Evolutionary conservation across 352 stramenopile species (phyloP).

Genomic region (Pseudoperonospora humuli): DNA sequence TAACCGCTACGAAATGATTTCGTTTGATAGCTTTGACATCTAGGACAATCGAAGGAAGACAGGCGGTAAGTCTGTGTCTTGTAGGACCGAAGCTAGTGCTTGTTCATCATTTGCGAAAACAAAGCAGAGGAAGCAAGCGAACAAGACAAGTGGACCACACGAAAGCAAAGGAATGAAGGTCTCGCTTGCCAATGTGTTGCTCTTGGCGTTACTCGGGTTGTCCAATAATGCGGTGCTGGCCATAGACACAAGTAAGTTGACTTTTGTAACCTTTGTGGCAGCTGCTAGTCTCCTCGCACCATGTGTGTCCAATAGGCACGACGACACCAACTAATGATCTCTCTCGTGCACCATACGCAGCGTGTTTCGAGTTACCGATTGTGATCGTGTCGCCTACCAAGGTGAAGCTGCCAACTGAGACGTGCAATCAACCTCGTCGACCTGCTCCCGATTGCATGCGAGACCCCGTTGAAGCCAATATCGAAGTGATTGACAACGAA

Average conservation of each 20-base stretch:
- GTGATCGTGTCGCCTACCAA: slow-evolving; percentile 38
- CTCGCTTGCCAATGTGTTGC: slow-evolving; percentile 2
- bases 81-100: no score
- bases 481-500: slow-evolving; percentile 48
- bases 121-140: slow-evolving; percentile 5
- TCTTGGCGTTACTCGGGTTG: slow-evolving; percentile 4
- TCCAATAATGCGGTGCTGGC: slow-evolving; percentile 3
- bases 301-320: neutral
- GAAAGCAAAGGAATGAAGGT: slow-evolving; percentile 7
- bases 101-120: slow-evolving; percentile 14
- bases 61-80: no score
- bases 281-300: no score
- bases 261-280: no score
- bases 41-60: no score
- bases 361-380: slow-evolving; percentile 44
- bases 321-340: slow-evolving; percentile 2
- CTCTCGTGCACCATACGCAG: slow-evolving; percentile 6
- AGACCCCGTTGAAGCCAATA: slow-evolving; percentile 26
- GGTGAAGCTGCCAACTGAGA: slow-evolving; percentile 38
- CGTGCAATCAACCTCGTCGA: slow-evolving; percentile 36
- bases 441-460: slow-evolving; percentile 46
- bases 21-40: neutral
- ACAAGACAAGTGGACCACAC: neutral
- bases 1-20: no score
- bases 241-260: slow-evolving; percentile 16